These are phyloP conservation scores for Metarhizium album DNA, from an alignment of 2,329 filamentous ascomycete genomes.

Conservation along the genomic window DNA sequence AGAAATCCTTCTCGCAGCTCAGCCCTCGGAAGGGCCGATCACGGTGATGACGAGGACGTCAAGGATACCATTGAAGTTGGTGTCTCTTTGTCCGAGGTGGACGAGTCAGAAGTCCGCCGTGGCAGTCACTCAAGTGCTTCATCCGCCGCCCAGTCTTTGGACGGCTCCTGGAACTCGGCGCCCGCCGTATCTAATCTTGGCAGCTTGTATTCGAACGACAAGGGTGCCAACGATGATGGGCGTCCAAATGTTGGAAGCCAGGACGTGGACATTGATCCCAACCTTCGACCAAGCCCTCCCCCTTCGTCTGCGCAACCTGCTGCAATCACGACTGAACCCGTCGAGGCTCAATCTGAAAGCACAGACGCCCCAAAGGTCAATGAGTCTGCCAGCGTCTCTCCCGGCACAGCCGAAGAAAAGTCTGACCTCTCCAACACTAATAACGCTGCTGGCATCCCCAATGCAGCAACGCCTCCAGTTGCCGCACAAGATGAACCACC, in stretches of 20 bases:
- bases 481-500: neutral
- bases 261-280: slow-evolving; percentile 7
- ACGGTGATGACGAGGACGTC: slow-evolving; percentile 35
- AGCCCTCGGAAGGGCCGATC: slow-evolving; percentile 21
- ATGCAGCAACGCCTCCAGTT: neutral
- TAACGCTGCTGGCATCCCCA: neutral
- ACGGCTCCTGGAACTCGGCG: slow-evolving; percentile 11
- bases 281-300: slow-evolving; percentile 4
- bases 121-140: slow-evolving; percentile 18
- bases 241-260: neutral
- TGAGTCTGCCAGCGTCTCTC: neutral
- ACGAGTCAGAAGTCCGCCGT: slow-evolving; percentile 19
- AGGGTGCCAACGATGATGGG: neutral
- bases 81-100: slow-evolving; percentile 25
- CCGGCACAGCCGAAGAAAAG: neutral
- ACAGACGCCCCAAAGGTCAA: neutral
- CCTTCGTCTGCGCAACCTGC: neutral
- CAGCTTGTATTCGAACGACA: neutral
- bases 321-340: neutral
- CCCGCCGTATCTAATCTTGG: slow-evolving; percentile 4
- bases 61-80: slow-evolving; percentile 49
- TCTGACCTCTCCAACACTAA: neutral
- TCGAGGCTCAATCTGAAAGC: neutral
- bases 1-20: slow-evolving; percentile 30
- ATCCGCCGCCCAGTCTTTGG: slow-evolving; percentile 15